Evolutionary conservation across 352 stramenopile species (phyloP), one percentile per base, ranked within the genome.

Genomic region (Hyaloperonospora arabidopsidis): DNA sequence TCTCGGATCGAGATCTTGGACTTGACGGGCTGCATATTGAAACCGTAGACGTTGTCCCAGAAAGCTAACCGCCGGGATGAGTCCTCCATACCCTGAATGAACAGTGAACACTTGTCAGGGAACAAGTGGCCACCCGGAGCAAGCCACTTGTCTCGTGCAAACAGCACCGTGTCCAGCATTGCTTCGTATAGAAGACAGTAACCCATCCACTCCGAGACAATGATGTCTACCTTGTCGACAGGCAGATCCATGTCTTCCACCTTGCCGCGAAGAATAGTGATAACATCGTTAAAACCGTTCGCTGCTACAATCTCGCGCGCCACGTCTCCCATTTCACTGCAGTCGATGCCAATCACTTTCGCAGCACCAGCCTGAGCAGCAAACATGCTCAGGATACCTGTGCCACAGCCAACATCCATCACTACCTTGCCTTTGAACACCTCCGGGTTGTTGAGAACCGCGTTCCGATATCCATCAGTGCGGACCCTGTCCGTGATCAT

Each of bases 151-250:
- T 99, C 95, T 21, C 95, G 77, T 23, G 95, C 95, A 65, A 86
- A 97, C 13, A 98, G 69, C 19, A 98, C 95, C 8, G 93, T 98
- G 64, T 98, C 93, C 18, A 99, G 81, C 96, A 99, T 99, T 28
- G 86, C 97, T 76, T 98, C 95, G 68, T 98, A 99, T 17, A 98
- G 67, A 29, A 98, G 71, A 59, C 94, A 98, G 72, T 99, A 98
- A 40, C 95, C 95, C 95, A 99, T 99, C 95, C 96, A 99, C 78
- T 99, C 96, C 19, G 87, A 97, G 29, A 98, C 92, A 67, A 98
- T 98, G 47, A 99, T 96, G 70, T 98, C 95, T 36, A 98, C 91
- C 46, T 95, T 77, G 43, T 93, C 72, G 25, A 98, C 88, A 0
- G 93, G 93, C 14, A 99, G 69, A 49, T 97, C 79, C n/a, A 96